Percentiles rank a stretch among this genome's conserved stretches.
phyloP scores from a whole-genome alignment of 2,329 filamentous ascomycete species.

The Fusarium tanahbumbuense region DNA sequence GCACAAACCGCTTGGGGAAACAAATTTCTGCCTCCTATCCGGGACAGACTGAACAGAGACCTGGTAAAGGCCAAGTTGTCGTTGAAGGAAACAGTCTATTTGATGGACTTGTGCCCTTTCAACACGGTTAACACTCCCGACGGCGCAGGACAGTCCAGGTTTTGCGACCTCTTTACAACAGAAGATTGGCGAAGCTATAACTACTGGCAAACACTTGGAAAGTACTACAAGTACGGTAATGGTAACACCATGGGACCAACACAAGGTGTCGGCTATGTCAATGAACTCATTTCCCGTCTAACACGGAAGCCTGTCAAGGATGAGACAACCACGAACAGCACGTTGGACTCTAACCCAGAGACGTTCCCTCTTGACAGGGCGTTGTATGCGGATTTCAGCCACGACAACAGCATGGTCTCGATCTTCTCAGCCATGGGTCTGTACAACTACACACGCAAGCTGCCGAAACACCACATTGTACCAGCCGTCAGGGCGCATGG shows the following conservation, averaged over 20 bases:
- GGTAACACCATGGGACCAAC: constrained; percentile 84
- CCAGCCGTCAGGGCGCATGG: constrained; percentile 68
- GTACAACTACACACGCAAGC: constrained; percentile 72
- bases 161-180: constrained; percentile 80
- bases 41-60: constrained; percentile 74
- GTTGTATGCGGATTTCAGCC: constrained; percentile 90
- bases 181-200: constrained; percentile 83
- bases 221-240: constrained; percentile 84
- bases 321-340: constrained; percentile 80
- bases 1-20: constrained; percentile 69
- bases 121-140: constrained; percentile 75
- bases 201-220: constrained; percentile 82
- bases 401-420: constrained; percentile 87
- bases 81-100: constrained; percentile 69
- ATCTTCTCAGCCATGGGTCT: constrained; percentile 82
- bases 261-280: constrained; percentile 87
- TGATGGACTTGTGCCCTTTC: constrained; percentile 94
- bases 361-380: constrained; percentile 78
- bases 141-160: constrained; percentile 67
- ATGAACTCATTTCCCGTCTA: constrained; percentile 86
- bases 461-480: constrained; percentile 63
- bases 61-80: constrained; percentile 76
- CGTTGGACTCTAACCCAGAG: constrained; percentile 72
- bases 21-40: constrained; percentile 75
- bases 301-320: constrained; percentile 77